Base-by-base conservation (phyloP, 495 filamentous ascomycete species). In the Aspergillus leporis region DNA sequence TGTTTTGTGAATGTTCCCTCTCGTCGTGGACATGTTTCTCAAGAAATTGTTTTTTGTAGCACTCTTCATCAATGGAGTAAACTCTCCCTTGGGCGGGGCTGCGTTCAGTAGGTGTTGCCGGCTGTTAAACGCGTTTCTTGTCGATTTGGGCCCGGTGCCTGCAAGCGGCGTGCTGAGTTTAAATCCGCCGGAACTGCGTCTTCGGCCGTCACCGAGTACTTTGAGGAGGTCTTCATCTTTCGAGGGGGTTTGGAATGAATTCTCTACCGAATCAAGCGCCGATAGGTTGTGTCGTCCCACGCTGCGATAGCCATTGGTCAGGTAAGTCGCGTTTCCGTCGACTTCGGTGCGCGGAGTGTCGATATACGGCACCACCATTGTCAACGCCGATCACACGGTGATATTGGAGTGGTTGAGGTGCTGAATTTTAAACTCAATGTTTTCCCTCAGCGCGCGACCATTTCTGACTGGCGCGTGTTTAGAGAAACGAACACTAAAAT, bases 11-110 rank as follows among this genome's bases (percentile, higher is more conserved):
- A 69, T 79, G n/a, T 79, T 81, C 70, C 85, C 78, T 77, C 83
- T 69, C 75, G 68, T 56, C 34, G 64, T 77, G 46, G 78, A 78
- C 60, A 70, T 67, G 66, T 83, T 83, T 48, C 82, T 81, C 50
- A 88, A 75, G 34, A 86, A 81, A 61, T 87, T 92, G 65, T 93
- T 93, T 54, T 85, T 86, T 18, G 91, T 90, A 14, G 92, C 92
- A 57, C 89, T 96, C 75, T 92, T 93, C 69, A 98, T 84, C 55
- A 98, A 73, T 0, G 94, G 94, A 3, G 94, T 98, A 68, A 98
- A 98, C 61, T 98, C 95, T 48, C 83, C 84, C 51, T 85, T 87
- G 14, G 77, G 83, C 1, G 84, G 72, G 38, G 81, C 82, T 22
- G 77, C 73, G 13, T 83, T 81, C 25, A 74, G 87, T 66, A 82